Base-by-base conservation (phyloP, 169 alveolate genomes). In the Eimeria maxima region DNA sequence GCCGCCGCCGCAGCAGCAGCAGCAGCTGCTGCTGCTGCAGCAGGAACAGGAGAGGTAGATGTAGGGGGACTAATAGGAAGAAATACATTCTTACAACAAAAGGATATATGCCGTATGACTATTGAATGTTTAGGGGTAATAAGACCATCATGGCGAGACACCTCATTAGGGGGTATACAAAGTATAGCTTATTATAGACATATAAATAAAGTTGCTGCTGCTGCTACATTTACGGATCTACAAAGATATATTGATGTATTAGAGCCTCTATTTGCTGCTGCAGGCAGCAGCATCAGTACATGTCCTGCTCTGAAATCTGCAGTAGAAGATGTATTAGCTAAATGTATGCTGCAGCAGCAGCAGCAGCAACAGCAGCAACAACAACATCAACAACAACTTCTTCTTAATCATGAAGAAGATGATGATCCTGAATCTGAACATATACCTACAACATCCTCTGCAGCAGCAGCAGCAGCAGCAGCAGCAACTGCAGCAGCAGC, bases 301-400 rank as follows among this genome's bases (percentile, higher is more conserved):
- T 71, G 83, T 38, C 44, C 83, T 71, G 42, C 83, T 11, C 83
- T 71, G 2, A 71, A 71, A 18, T 6, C 24, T 11, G 83, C 83
- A 4, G 83, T 71, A 10, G 83, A 71, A 38, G 45, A 71, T 13
- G 83, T 71, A 14, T 45, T 71, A 33, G 53, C 53, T 6, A 27
- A 38, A 27, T 71, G 83, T 18, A 33, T 27, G 53, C 83, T 71
- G 44, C 83, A 27, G 53, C 53, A 71, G 83, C 83, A 38, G 83
- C 83, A 38, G 53, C 53, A 27, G 47, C 53, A 71, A 13, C 47
- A 33, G 45, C 83, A 71, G 45, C 53, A 67, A 24, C 63, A 53
- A 6, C 78, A n/a, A 24, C 78, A 24, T 13, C 78, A 60, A 27
- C 69, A 60, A 60, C 69, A 13, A 8, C 69, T 60, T 8, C 69